phyloP scores from a whole-genome alignment of 345 rosid genomes.

The Corchorus capsularis region DNA sequence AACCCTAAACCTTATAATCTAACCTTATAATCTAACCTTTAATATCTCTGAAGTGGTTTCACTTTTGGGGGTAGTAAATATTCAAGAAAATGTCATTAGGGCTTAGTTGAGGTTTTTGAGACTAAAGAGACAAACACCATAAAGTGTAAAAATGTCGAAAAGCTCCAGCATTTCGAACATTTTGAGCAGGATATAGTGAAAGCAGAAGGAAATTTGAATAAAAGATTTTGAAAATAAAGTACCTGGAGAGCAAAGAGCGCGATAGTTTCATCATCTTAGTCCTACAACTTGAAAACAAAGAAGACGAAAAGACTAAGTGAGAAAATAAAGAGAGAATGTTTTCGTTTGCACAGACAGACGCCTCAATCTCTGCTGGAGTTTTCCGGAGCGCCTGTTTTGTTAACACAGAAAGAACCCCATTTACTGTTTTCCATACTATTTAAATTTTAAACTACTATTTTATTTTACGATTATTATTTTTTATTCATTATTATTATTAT shows the following conservation, averaged over 20 bases:
- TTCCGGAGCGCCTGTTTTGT: too few species aligned
- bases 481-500: too few species aligned
- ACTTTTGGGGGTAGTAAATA: background rate
- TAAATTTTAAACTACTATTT: too few species aligned
- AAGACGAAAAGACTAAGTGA: background rate
- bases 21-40: background rate
- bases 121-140: background rate
- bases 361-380: too few species aligned
- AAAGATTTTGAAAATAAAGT: background rate
- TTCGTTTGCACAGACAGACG: too few species aligned
- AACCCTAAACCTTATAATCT: background rate
- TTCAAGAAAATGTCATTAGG: background rate
- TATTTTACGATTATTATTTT: too few species aligned
- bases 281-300: background rate
- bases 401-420: too few species aligned
- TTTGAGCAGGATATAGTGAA: background rate
- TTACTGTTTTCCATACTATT: too few species aligned
- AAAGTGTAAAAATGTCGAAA: background rate
- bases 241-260: slow-evolving; percentile 50
- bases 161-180: background rate
- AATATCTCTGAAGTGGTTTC: background rate
- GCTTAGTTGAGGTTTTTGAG: slow-evolving; percentile 1
- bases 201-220: background rate
- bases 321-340: too few species aligned
- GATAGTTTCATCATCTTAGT: slow-evolving; percentile 38